These are phyloP conservation scores for Neofusicoccum laricinum DNA, from an alignment of 2,329 filamentous ascomycete species.

Conservation along the genomic window DNA sequence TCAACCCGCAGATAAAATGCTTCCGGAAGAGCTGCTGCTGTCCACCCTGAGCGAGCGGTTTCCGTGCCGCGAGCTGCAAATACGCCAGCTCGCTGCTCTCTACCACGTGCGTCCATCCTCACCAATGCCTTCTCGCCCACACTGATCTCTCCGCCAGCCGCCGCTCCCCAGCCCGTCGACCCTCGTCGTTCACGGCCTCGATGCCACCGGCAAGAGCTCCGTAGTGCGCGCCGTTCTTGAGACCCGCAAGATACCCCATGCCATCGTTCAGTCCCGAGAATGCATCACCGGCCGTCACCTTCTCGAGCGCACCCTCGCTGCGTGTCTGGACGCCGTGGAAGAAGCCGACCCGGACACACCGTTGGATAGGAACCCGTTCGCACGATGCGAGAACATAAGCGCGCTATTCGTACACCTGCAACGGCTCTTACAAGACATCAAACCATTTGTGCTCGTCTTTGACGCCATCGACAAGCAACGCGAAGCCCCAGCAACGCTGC, in stretches of 20 bases:
- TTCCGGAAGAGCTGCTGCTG: constrained; percentile 35
- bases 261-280: constrained; percentile 67
- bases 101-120: constrained; percentile 37
- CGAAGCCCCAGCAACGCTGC: constrained; percentile 73
- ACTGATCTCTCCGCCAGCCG: constrained; percentile 46
- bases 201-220: constrained; percentile 81
- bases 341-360: constrained; percentile 46
- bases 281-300: constrained; percentile 77
- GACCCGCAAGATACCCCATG: constrained; percentile 50
- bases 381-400: constrained; percentile 76
- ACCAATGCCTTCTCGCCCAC: neutral
- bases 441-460: constrained; percentile 71
- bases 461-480: constrained; percentile 84
- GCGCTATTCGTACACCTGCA: constrained; percentile 71
- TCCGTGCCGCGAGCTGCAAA: constrained; percentile 46
- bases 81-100: constrained; percentile 45
- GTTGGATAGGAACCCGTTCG: constrained; percentile 45
- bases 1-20: constrained; percentile 25
- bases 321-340: constrained; percentile 41
- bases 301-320: constrained; percentile 66
- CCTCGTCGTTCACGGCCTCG: constrained; percentile 77
- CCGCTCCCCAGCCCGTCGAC: constrained; percentile 68
- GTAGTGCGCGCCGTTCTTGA: constrained; percentile 64
- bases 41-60: constrained; percentile 36
- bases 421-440: constrained; percentile 55